phyloP scores from a whole-genome alignment of 2,329 filamentous ascomycete genomes.

The Aspergillus unguis region DNA sequence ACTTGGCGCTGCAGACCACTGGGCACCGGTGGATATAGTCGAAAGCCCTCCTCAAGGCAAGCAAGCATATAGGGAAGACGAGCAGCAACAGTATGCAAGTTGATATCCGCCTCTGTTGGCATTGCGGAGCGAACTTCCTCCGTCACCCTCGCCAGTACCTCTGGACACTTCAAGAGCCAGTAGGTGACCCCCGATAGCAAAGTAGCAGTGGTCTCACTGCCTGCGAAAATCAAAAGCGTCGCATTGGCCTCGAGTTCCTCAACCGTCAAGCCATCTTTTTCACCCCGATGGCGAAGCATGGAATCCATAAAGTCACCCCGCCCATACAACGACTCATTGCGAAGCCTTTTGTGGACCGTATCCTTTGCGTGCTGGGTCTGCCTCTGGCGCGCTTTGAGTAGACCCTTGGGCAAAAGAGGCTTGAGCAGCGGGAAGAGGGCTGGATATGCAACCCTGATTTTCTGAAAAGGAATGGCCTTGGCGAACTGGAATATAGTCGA shows the following conservation, averaged over 20 bases:
- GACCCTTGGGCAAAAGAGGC: background rate
- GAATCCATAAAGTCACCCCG: conserved; percentile 12
- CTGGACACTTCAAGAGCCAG: conserved; percentile 40
- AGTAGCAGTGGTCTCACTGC: conserved; percentile 53
- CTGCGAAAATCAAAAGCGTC: conserved; percentile 40
- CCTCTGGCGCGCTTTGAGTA: background rate
- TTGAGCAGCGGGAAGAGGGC: background rate
- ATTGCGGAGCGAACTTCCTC: conserved; percentile 39
- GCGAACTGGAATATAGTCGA: background rate
- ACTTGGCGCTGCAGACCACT: conserved; percentile 40
- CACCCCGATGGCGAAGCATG: conserved; percentile 6
- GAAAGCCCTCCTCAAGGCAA: conserved; percentile 46
- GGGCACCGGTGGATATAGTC: conserved; percentile 47
- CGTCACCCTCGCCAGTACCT: conserved; percentile 36
- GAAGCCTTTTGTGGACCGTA: background rate
- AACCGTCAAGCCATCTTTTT: conserved; percentile 4
- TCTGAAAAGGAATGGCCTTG: background rate
- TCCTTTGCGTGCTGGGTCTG: background rate
- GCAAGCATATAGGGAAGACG: conserved; percentile 42
- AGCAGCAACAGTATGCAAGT: background rate
- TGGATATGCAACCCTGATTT: background rate
- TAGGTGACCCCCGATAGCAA: conserved; percentile 42
- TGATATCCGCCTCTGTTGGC: conserved; percentile 12
- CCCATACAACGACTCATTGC: background rate
- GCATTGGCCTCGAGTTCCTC: conserved; percentile 18